Conservation (phyloP, 75 land plant genomes). For the Sequoiadendron giganteum region DNA sequence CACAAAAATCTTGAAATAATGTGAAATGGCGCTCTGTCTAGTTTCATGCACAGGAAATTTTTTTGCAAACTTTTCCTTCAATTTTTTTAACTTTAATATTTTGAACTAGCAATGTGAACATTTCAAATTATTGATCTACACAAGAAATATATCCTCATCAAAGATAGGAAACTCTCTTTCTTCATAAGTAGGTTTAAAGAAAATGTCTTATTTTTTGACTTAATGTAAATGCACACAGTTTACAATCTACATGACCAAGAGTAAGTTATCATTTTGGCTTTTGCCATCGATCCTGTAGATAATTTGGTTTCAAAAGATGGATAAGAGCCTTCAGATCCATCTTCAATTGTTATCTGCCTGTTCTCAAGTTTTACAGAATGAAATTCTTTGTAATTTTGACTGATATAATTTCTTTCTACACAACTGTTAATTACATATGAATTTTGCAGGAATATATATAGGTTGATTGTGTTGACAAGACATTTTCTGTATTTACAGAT, state of each 20-base stretch:
- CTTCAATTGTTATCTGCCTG: not conserved
- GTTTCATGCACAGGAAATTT: not conserved
- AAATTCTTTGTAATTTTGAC: not conserved
- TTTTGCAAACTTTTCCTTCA: not conserved
- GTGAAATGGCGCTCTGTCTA: not conserved
- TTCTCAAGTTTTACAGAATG: not conserved
- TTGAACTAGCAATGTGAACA: not conserved
- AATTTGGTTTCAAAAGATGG: not conserved
- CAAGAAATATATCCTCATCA: not conserved
- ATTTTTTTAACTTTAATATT: not conserved
- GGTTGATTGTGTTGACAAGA: not conserved
- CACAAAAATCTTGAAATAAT: too few relatives aligned
- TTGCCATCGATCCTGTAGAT: not conserved
- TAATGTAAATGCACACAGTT: too few relatives aligned
- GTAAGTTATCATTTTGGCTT: too few relatives aligned
- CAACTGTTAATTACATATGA: not conserved
- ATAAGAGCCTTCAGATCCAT: not conserved
- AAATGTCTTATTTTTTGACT: too few relatives aligned
- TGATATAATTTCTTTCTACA: not conserved
- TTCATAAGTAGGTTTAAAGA: not conserved
- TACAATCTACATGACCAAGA: not conserved
- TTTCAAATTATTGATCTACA: not conserved
- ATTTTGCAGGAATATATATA: not conserved
- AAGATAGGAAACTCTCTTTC: not conserved
- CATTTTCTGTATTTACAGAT: slow-evolving; percentile 46